Evolutionary conservation across 805 yeast species (phyloP).

Genomic region (Vanderwaltozyma yarrowii): DNA sequence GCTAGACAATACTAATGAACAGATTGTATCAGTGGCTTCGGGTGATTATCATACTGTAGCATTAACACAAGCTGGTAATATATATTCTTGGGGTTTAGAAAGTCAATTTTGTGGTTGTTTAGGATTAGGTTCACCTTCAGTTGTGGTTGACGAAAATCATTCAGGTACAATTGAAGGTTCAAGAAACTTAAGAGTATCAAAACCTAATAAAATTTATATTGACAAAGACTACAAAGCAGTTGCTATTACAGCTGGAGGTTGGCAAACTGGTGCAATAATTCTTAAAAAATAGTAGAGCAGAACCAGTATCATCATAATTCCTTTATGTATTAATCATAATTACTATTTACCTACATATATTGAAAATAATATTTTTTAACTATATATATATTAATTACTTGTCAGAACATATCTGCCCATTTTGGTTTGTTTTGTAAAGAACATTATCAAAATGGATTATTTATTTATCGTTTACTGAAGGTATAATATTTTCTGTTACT

Average conservation of each 20-base stretch:
- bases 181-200: constrained; percentile 28
- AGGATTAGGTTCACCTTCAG: constrained; percentile 43
- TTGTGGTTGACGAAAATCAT: constrained; percentile 11
- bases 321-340: no score
- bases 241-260: constrained; percentile 64
- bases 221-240: constrained; percentile 37
- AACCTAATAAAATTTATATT: constrained; percentile 34
- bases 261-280: constrained; percentile 67
- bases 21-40: constrained; percentile 45
- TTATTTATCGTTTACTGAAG: constrained; percentile 6
- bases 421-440: no score
- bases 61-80: constrained; percentile 44
- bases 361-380: no score
- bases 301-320: no score
- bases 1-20: constrained; percentile 31
- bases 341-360: no score
- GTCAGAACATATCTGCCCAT: no score
- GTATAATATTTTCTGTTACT: constrained; percentile 17
- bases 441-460: no score
- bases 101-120: constrained; percentile 54
- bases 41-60: constrained; percentile 71
- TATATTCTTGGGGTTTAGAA: constrained; percentile 63
- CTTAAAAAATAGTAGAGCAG: no score
- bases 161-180: constrained; percentile 26
- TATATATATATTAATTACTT: no score